phyloP scores from a whole-genome alignment of 495 filamentous ascomycete genomes.

The Trichocladium uniseriatum region DNA sequence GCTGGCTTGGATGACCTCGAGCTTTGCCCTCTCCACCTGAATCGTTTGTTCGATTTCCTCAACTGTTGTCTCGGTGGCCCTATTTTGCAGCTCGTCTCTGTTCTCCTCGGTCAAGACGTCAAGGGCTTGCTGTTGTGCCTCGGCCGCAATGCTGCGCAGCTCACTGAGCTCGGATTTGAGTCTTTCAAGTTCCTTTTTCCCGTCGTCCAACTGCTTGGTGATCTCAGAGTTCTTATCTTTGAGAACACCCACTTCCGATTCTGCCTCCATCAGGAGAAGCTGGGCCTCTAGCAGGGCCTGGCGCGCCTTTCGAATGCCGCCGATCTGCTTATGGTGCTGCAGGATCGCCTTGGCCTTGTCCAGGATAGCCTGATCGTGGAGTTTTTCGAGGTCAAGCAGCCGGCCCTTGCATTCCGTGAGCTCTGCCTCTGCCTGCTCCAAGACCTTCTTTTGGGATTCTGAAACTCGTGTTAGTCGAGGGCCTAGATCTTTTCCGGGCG shows the following conservation, averaged over 20 bases:
- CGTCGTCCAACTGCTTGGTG: constrained; percentile 42
- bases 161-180: constrained; percentile 17
- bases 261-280: constrained; percentile 64
- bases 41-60: constrained; percentile 69
- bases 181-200: constrained; percentile 9
- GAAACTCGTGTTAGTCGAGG: constrained; percentile 16
- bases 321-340: constrained; percentile 49
- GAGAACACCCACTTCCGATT: constrained; percentile 62
- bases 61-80: constrained; percentile 35
- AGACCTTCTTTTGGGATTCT: constrained; percentile 48
- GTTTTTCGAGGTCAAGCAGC: constrained; percentile 20
- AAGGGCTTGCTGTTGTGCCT: constrained; percentile 9
- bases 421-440: constrained; percentile 33
- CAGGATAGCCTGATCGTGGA: constrained; percentile 49
- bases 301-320: constrained; percentile 47
- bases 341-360: constrained; percentile 56
- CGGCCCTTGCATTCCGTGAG: constrained; percentile 23
- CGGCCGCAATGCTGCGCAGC: constrained; percentile 22
- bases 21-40: constrained; percentile 58
- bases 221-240: constrained; percentile 53
- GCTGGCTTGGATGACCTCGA: constrained; percentile 71
- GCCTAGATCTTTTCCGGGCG: background rate
- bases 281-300: constrained; percentile 57
- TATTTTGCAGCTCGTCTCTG: constrained; percentile 23
- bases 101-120: constrained; percentile 17